phyloP scores from a whole-genome alignment of 768 basidiomycete species.

The Baorangia bicolor region DNA sequence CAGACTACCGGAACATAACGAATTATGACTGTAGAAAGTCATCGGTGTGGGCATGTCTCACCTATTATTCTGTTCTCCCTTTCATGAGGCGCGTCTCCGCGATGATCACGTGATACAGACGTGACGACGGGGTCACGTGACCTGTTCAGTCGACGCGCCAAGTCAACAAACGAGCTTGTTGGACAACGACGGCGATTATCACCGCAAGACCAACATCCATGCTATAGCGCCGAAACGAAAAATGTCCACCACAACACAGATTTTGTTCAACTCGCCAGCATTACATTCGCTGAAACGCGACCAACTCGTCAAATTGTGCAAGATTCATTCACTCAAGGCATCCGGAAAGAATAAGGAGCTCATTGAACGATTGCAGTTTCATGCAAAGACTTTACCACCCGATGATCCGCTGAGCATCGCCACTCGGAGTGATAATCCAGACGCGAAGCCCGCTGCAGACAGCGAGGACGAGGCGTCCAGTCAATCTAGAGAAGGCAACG shows the following conservation, averaged over 20 bases:
- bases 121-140: constrained; percentile 21
- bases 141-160: neutral
- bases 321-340: constrained; percentile 76
- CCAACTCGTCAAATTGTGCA: constrained; percentile 84
- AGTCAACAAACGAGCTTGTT: constrained; percentile 16
- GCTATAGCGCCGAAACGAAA: neutral
- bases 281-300: constrained; percentile 81
- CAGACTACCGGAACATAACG: neutral
- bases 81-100: constrained; percentile 2
- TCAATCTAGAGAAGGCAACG: constrained; percentile 15
- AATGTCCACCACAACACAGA: constrained; percentile 75
- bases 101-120: constrained; percentile 15
- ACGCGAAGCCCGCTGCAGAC: constrained; percentile 29
- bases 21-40: neutral
- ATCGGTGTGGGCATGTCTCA: constrained; percentile 13
- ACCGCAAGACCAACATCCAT: constrained; percentile 4
- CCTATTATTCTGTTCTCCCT: constrained; percentile 10
- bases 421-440: constrained; percentile 45
- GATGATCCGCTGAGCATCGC: constrained; percentile 58
- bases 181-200: constrained; percentile 1
- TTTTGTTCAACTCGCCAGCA: constrained; percentile 82
- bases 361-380: constrained; percentile 63
- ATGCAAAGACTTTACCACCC: constrained; percentile 61
- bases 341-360: constrained; percentile 78
- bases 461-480: constrained; percentile 33